Conservation (phyloP, 331 rosid species). For the Rosa hybrid region DNA sequence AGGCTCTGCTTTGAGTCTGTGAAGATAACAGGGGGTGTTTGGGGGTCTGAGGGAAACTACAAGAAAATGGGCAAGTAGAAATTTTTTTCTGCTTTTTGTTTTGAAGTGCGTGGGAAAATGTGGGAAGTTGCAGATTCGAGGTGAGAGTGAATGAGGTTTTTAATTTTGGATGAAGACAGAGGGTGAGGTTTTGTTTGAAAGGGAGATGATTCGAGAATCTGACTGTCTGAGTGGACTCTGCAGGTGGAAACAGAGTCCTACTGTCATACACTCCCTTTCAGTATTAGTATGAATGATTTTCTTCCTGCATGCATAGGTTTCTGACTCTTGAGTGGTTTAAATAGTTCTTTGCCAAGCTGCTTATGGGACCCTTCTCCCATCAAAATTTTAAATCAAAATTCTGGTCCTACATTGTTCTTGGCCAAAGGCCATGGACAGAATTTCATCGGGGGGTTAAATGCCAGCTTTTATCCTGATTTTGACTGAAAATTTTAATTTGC, state of each 20-base stretch:
- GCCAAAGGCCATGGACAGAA: too few relatives aligned
- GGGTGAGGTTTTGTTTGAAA: not conserved
- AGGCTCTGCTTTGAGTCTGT: not conserved
- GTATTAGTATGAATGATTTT: slow-evolving; percentile 5
- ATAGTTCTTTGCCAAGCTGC: not conserved
- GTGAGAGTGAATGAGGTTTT: not conserved
- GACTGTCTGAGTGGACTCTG: slow-evolving; percentile 17
- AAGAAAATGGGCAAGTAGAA: not conserved
- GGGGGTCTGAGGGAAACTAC: slow-evolving; percentile 21
- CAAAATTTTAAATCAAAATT: not conserved
- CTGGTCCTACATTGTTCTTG: not conserved
- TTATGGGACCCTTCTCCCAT: not conserved
- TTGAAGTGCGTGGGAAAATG: slow-evolving; percentile 20
- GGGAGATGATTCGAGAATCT: slow-evolving; percentile 20
- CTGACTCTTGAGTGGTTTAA: not conserved
- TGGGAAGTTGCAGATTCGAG: slow-evolving; percentile 6
- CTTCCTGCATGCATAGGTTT: not conserved
- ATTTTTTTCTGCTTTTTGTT: not conserved
- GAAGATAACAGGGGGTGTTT: slow-evolving; percentile 21
- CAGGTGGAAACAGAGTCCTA: slow-evolving; percentile 3
- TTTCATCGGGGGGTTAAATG: too few relatives aligned
- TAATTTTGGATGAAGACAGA: not conserved
- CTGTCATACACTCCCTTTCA: not conserved
- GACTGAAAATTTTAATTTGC: not conserved
- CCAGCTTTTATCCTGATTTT: too few relatives aligned